Evolutionary conservation across 805 yeast species (phyloP), one percentile per base, ranked within the genome.

Genomic region (Wickerhamomyces pijperi): DNA sequence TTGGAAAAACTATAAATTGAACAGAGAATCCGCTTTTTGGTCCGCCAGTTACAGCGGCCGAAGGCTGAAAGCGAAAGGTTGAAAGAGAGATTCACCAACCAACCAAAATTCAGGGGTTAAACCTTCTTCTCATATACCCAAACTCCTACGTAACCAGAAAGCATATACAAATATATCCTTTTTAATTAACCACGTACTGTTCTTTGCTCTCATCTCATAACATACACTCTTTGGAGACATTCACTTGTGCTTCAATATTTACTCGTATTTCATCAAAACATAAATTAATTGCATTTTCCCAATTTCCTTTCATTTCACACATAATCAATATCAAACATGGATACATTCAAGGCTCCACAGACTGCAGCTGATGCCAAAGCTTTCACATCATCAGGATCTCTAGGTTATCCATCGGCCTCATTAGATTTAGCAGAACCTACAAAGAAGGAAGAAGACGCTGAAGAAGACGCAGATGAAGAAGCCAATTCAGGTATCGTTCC

Each of bases 401-500:
- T 54, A 28, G 58, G 51, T 2, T 54, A 54, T 36, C 58, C 58
- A 5, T 39, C 56, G 2, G 56, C 56, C 1, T 36, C 42, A 2
- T 56, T 53, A 37, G 58, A 54, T 36, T 41, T 54, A 25, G 45
- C 43, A 2, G 55, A 52, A 4, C 48, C 49, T 34, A 36, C 38
- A 18, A 36, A 32, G 36, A 28, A 28, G 36, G 44, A 38, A 35
- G 42, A 39, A 11, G 21, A 28, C 12, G 41, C 17, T 8, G 37
- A 42, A 19, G 39, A 39, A 13, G 56, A 50, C 5, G 59, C 50
- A 5, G 86, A 77, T 35, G 83, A 76, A 44, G 79, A 80, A 20
- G 79, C 90, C 2, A 80, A 94, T 2, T 84, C 96, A 0, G 98
- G 98, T 34, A 90, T 92, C 39, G 95, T 92, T 7, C 98, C 98